Base-by-base conservation (phyloP, 2,329 filamentous ascomycete species). In the Fusarium dlaminii region DNA sequence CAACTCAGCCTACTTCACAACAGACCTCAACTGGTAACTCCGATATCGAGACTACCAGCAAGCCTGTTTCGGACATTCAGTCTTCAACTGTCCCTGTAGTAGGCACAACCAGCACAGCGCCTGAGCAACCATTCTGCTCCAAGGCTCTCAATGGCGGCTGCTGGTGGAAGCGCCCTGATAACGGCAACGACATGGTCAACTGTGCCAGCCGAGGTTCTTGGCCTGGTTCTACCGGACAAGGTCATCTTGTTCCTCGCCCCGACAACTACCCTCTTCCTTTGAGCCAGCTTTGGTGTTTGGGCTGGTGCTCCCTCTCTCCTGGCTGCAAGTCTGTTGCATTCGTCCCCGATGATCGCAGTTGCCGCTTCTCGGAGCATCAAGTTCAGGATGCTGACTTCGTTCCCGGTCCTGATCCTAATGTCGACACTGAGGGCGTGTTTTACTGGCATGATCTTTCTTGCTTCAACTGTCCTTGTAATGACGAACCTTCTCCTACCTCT, bases 391-490 rank as follows among this genome's bases (percentile, higher is more conserved):
- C 34, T 4, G 63, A 66, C 15, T 66, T 66, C 6, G 15, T 57
- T 13, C 48, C 40, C 1, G 63, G 63, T 1, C 63, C 63, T 6
- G 40, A 66, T 8, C n/a, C 42, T 2, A 29, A 66, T 2, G 14
- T 57, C 3, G 63, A 66, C 6, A 66, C 63, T 2, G 63, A 66
- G 3, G 63, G 63, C 2, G 61, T 66, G 5, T 66, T 57, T 11
- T 66, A 66, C 24, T 66, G 63, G 63, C 63, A 66, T 9, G 63
- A 66, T n/a, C 18, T 66, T 20, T 66, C 63, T 4, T 66, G 61
- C 34, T 66, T 66, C 20, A 48, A 66, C 24, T 66, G 63, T 11
- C 63, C 48, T 13, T 66, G 63, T 6, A 57, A 66, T 3, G 63
- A 66, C 4, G 63, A 57, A 1, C 24, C 61, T 2, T 13, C n/a